Percentiles rank a stretch among this genome's conserved stretches.
phyloP scores from a whole-genome alignment of 1,284 basidiomycete species.

The Tilletia horrida region DNA sequence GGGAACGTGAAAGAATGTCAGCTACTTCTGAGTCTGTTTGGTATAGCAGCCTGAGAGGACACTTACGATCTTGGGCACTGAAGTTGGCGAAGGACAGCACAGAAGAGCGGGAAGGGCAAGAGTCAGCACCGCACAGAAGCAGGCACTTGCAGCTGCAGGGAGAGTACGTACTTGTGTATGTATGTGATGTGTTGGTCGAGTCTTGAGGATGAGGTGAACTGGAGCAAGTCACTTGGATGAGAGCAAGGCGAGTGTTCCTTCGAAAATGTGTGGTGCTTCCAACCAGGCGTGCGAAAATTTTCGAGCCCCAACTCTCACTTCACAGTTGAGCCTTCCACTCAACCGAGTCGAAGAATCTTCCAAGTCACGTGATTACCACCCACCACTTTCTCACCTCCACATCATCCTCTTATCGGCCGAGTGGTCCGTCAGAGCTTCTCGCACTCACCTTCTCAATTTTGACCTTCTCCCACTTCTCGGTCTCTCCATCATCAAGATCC shows the following conservation, averaged over 20 bases:
- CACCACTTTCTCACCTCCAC: constrained; percentile 1
- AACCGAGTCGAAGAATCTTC: too few species aligned
- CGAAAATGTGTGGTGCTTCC: not conserved
- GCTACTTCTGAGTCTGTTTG: not conserved
- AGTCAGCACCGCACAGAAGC: not conserved
- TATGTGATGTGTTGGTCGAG: not conserved
- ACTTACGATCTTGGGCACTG: constrained; percentile 18
- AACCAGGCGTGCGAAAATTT: constrained; percentile 7
- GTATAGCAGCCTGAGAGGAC: not conserved
- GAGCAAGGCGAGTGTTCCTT: not conserved
- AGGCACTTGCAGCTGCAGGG: not conserved
- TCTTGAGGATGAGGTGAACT: constrained; percentile 11
- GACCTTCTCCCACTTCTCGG: not conserved
- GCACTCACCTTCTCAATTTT: not conserved
- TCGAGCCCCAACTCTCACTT: not conserved
- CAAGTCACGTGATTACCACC: not conserved
- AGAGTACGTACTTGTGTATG: not conserved
- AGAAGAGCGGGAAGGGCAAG: not conserved
- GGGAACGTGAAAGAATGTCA: not conserved
- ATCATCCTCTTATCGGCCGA: constrained; percentile 2
- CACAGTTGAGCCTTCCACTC: too few species aligned
- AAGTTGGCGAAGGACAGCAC: not conserved
- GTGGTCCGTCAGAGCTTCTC: not conserved
- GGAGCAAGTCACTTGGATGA: not conserved
- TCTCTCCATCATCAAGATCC: constrained; percentile 10